These are phyloP conservation scores for Gossypium lobatum DNA, from an alignment of 441 rosid species.

Conservation along the genomic window DNA sequence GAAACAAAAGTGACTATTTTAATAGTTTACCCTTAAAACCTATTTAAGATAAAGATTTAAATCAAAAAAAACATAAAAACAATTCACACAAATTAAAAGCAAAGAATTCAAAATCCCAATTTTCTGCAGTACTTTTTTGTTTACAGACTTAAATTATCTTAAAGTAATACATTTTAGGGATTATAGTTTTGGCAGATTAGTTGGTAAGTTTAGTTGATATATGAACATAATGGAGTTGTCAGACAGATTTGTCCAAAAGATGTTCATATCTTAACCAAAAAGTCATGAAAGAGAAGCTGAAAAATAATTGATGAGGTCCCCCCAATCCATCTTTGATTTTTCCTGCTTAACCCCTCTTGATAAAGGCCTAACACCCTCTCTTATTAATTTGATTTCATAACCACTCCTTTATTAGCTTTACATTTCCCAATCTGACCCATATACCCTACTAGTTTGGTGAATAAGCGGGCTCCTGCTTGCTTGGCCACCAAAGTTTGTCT, in stretches of 20 bases:
- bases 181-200: constrained; percentile 15
- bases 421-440: neutral
- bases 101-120: too few species aligned
- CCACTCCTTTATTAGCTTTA: neutral
- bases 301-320: constrained; percentile 27
- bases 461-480: neutral
- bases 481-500: neutral
- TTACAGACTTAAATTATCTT: neutral
- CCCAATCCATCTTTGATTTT: constrained; percentile 25
- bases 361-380: constrained; percentile 46
- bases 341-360: constrained; percentile 49
- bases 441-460: neutral
- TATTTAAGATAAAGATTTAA: neutral
- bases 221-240: neutral
- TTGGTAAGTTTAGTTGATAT: constrained; percentile 9
- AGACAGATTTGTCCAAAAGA: constrained; percentile 5
- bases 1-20: too few species aligned
- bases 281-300: constrained; percentile 32
- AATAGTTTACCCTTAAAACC: too few species aligned
- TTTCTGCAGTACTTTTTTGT: too few species aligned
- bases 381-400: constrained; percentile 14
- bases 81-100: neutral
- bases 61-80: neutral
- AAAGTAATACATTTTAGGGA: neutral
- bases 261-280: constrained; percentile 27